Evolutionary conservation across 2,329 filamentous ascomycete genomes (phyloP).

Genomic region (Lachnellula cervina): DNA sequence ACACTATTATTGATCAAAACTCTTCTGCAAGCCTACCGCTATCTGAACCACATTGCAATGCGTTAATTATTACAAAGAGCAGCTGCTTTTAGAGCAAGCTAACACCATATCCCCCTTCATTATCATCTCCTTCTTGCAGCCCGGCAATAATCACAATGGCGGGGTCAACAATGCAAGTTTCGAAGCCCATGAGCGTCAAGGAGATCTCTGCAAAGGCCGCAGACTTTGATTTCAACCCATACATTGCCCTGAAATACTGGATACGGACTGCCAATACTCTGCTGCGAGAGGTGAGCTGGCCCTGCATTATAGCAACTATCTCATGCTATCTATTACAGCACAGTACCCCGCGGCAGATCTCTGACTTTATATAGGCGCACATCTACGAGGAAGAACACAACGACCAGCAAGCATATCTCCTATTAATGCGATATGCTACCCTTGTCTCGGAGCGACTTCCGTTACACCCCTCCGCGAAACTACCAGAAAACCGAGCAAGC

Average conservation of each 20-base stretch:
- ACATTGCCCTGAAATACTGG: conserved; percentile 76
- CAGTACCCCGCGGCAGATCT: neutral
- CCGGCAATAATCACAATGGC: conserved; percentile 22
- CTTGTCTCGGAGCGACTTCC: conserved; percentile 74
- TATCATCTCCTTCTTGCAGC: neutral
- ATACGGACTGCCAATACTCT: conserved; percentile 74
- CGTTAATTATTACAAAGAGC: neutral
- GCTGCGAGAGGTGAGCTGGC: conserved; percentile 64
- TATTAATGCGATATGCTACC: conserved; percentile 83
- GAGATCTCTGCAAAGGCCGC: conserved; percentile 73
- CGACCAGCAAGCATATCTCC: conserved; percentile 80
- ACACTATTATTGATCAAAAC: neutral
- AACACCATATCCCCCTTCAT: neutral
- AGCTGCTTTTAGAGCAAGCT: neutral
- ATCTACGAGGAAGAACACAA: conserved; percentile 85
- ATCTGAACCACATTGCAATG: no score
- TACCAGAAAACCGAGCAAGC: conserved; percentile 51
- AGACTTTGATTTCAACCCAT: conserved; percentile 74
- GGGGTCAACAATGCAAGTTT: conserved; percentile 21
- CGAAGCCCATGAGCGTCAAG: conserved; percentile 62
- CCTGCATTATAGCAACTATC: conserved; percentile 2
- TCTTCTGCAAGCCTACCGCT: no score
- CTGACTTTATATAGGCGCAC: conserved; percentile 53
- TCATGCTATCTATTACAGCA: neutral
- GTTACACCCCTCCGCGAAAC: conserved; percentile 69